These are phyloP conservation scores for Aspergillus spinulosporus DNA, from an alignment of 2,329 filamentous ascomycete genomes.

Conservation along the genomic window DNA sequence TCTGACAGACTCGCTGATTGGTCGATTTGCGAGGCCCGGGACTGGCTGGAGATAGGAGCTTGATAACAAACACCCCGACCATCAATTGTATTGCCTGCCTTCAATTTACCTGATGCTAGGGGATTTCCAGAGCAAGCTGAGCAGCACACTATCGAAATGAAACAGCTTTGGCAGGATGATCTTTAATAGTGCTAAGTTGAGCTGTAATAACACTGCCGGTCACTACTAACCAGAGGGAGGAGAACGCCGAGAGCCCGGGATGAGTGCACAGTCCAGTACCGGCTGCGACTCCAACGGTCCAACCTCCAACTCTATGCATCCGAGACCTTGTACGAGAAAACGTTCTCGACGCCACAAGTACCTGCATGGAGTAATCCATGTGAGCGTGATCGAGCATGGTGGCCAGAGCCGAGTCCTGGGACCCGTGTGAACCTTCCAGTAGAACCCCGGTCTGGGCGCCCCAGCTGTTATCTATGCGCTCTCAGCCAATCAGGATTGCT, in stretches of 20 bases:
- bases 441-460: background rate
- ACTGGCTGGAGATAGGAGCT: conserved; percentile 14
- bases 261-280: background rate
- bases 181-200: background rate
- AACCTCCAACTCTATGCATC: background rate
- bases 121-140: background rate
- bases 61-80: background rate
- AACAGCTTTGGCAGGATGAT: background rate
- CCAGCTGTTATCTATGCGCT: conserved; percentile 12
- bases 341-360: background rate
- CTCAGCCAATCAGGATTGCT: conserved; percentile 28
- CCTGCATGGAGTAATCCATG: background rate
- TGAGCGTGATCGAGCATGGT: background rate
- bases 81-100: background rate
- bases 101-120: background rate
- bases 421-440: no score
- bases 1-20: conserved; percentile 7
- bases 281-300: background rate
- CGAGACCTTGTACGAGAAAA: background rate
- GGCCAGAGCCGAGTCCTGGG: background rate
- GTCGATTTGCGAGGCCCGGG: background rate
- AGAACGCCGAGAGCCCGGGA: background rate
- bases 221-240: background rate
- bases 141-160: background rate
- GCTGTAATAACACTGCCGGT: background rate